Evolutionary conservation across 305 asterid species (phyloP), one percentile per base, ranked within the genome.

Genomic region (Solanum hybrid): DNA sequence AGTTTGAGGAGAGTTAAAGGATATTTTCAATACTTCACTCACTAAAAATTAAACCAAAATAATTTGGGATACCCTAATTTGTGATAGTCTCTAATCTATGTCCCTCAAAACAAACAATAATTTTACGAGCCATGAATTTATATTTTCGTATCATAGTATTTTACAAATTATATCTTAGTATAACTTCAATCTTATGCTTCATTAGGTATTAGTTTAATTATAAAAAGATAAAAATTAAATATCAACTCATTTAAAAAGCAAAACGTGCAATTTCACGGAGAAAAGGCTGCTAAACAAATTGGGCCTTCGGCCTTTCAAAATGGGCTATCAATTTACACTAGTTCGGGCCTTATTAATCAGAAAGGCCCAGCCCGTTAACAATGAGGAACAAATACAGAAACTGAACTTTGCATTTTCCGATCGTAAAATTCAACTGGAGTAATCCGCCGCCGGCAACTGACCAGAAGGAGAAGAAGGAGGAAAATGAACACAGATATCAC

Each of bases 401-500:
- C 37, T 46, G 39, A 29, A 83, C 2, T 46, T 36, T 83, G 28
- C 87, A 8, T 18, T 83, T 83, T 39, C 87, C 87, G 69, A 82
- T 82, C 8, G 24, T 26, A 40, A 46, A 83, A 77, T 20, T 29
- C 73, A 29, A 5, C 40, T 28, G 5, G 28, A 29, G 18, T 83
- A 8, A 31, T 61, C 73, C 64, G 24, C 42, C 71, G 88, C 31
- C 34, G 86, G 18, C 28, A 4, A 37, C 6, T 11, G 87, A 28
- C 28, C 46, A 22, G 76, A 31, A 31, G 33, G 33, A 31, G 33
- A 31, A 31, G 33, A 20, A 37, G 29, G 8, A 22, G 75, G 46
- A 85, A 86, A 86, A 92, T 91, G 92, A 92, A 89, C 87, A 89
- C 89, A 6, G 71, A 75, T 26, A 46, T 79, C 29, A 97, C 99